These are phyloP conservation scores for Trichosanthes truncata DNA, from an alignment of 306 rosid species.

Conservation along the genomic window DNA sequence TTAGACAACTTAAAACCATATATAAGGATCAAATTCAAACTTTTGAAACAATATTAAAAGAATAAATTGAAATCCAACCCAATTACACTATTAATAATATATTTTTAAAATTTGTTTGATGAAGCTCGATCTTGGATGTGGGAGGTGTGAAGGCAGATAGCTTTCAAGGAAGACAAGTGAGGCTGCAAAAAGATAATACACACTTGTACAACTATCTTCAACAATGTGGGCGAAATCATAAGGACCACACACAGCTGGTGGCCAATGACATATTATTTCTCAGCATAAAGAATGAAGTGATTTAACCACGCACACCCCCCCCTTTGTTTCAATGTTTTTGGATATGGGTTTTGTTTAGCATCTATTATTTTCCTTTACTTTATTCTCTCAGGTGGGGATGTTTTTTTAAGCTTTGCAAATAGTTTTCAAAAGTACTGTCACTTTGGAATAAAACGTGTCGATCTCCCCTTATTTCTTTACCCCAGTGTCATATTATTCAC, in stretches of 20 bases:
- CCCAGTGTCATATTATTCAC: no score
- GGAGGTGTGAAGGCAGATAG: background rate
- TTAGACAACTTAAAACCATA: no score
- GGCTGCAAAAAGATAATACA: background rate
- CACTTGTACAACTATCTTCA: slow-evolving; percentile 1
- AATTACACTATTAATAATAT: no score
- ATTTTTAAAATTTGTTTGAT: no score
- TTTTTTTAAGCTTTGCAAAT: background rate
- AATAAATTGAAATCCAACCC: no score
- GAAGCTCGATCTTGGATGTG: background rate
- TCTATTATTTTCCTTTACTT: background rate
- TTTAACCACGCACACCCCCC: background rate
- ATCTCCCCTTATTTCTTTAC: background rate
- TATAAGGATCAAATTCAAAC: no score
- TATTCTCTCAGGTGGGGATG: background rate
- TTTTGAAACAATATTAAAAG: no score
- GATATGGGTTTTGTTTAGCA: background rate
- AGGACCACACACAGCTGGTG: background rate
- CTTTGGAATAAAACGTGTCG: background rate
- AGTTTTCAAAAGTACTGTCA: background rate
- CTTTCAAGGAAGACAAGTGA: slow-evolving; percentile 1
- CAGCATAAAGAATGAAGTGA: background rate
- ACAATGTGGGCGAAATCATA: background rate
- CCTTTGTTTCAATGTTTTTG: background rate
- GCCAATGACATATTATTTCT: background rate